These are phyloP conservation scores for Hymenotorrendiella dingleyae DNA, from an alignment of 2,329 filamentous ascomycete species.

Conservation along the genomic window DNA sequence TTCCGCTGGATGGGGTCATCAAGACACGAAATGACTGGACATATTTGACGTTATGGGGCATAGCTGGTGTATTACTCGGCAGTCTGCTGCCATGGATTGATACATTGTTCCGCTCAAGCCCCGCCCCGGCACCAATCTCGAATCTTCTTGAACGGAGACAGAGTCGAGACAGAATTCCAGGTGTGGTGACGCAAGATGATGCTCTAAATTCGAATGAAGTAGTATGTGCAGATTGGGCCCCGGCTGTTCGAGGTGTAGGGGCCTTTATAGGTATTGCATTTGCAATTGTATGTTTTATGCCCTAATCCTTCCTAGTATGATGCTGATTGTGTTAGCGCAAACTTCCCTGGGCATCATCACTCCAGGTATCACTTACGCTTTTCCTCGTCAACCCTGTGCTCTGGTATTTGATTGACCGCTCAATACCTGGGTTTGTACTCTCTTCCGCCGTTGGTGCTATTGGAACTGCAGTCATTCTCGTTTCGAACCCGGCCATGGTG, in stretches of 20 bases:
- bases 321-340: conserved; percentile 55
- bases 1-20: conserved; percentile 45
- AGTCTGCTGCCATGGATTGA: conserved; percentile 82
- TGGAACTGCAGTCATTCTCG: conserved; percentile 69
- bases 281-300: conserved; percentile 63
- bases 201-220: conserved; percentile 27
- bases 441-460: conserved; percentile 66
- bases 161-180: conserved; percentile 21
- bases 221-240: conserved; percentile 66
- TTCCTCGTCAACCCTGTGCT: conserved; percentile 87
- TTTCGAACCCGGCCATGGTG: conserved; percentile 72
- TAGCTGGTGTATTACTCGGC: conserved; percentile 71
- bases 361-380: conserved; percentile 87
- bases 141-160: not conserved
- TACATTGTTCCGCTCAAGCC: conserved; percentile 41
- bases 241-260: conserved; percentile 61
- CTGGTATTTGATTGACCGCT: conserved; percentile 95
- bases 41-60: conserved; percentile 77
- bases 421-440: conserved; percentile 75
- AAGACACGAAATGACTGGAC: conserved; percentile 46
- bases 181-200: conserved; percentile 19
- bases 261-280: conserved; percentile 70
- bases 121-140: conserved; percentile 3
- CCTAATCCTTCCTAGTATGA: not conserved
- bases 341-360: conserved; percentile 86